phyloP scores from a whole-genome alignment of 2,329 filamentous ascomycete genomes.

The Pseudogymnoascus pannorum region DNA sequence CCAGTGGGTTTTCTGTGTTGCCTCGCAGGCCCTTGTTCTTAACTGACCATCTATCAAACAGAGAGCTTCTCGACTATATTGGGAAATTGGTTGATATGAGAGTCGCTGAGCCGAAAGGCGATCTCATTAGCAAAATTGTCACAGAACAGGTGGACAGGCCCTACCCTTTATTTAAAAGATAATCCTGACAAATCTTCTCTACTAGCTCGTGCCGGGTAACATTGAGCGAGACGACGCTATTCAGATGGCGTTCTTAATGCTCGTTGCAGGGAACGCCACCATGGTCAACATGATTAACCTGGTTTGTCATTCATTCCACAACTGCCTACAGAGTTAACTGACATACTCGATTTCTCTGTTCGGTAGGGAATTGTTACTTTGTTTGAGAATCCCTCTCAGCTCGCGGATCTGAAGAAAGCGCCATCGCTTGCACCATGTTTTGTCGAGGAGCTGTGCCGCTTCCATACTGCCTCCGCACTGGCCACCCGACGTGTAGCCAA shows the following conservation, averaged over 20 bases:
- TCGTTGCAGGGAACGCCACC: constrained; percentile 45
- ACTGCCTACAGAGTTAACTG: background rate
- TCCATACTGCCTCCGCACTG: constrained; percentile 40
- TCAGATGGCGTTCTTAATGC: constrained; percentile 42
- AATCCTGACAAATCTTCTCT: constrained; percentile 17
- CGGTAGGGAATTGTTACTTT: constrained; percentile 38
- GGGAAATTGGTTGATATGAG: constrained; percentile 36
- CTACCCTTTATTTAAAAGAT: background rate
- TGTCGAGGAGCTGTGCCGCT: constrained; percentile 43
- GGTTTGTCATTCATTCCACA: constrained; percentile 23
- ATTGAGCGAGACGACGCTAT: constrained; percentile 27
- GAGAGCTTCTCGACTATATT: constrained; percentile 40
- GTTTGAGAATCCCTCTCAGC: constrained; percentile 36
- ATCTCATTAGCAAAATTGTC: constrained; percentile 38
- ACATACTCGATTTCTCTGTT: background rate
- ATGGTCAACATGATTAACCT: constrained; percentile 45
- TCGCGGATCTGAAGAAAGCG: constrained; percentile 34
- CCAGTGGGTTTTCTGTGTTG: constrained; percentile 25
- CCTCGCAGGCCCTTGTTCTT: background rate
- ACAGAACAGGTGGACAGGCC: constrained; percentile 15
- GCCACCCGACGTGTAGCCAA: constrained; percentile 42
- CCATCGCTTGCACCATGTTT: constrained; percentile 33
- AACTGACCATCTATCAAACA: constrained; percentile 14
- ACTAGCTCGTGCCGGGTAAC: constrained; percentile 27
- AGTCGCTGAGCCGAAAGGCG: constrained; percentile 33